These are phyloP conservation scores for Plasmodium yoelii DNA, from an alignment of 169 alveolate genomes.

Conservation along the genomic window DNA sequence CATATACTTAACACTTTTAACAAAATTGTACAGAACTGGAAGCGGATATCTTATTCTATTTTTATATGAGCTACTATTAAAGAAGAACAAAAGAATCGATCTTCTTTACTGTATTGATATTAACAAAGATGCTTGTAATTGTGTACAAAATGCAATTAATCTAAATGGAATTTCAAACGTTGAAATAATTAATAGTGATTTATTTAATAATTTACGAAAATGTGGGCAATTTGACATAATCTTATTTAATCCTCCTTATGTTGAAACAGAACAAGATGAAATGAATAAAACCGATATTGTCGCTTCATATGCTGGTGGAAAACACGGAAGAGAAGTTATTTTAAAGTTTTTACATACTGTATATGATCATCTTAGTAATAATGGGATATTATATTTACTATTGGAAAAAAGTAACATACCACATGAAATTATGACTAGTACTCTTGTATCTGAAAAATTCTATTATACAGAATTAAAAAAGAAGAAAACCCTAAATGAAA, in stretches of 20 bases:
- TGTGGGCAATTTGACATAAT: slow-evolving; percentile 54
- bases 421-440: slow-evolving; percentile 37
- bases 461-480: slow-evolving; percentile 28
- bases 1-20: not conserved
- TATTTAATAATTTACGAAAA: slow-evolving; percentile 41
- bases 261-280: slow-evolving; percentile 61
- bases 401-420: slow-evolving; percentile 61
- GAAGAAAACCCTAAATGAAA: slow-evolving; percentile 67
- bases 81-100: slow-evolving; percentile 24
- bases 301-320: slow-evolving; percentile 73
- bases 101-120: slow-evolving; percentile 64
- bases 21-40: slow-evolving; percentile 35
- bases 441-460: slow-evolving; percentile 14
- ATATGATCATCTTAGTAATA: slow-evolving; percentile 52
- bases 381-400: slow-evolving; percentile 55
- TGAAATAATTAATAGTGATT: slow-evolving; percentile 39
- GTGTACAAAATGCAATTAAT: slow-evolving; percentile 27
- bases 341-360: slow-evolving; percentile 54
- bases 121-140: slow-evolving; percentile 53
- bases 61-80: slow-evolving; percentile 35
- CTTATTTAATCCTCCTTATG: slow-evolving; percentile 74
- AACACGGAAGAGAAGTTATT: slow-evolving; percentile 70
- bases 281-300: slow-evolving; percentile 56
- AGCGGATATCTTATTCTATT: slow-evolving; percentile 54
- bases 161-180: slow-evolving; percentile 46